A percentile compares a stretch with the other conserved stretches of the same genome.
phyloP scores from a whole-genome alignment of 331 rosid species.

The Rhamnella rubrinervis region DNA sequence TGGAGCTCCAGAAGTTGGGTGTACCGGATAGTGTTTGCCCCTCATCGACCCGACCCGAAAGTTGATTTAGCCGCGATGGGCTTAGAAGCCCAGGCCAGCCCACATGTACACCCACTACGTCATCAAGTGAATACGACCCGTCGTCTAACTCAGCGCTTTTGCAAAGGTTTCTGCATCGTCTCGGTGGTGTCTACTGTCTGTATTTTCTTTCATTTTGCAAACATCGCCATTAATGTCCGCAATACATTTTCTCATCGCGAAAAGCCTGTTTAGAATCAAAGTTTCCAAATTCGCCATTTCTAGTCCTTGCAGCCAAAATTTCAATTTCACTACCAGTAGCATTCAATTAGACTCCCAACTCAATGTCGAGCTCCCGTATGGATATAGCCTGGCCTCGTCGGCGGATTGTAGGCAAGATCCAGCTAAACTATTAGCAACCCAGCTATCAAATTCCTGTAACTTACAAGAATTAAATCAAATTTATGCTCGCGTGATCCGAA shows the following conservation, averaged over 20 bases:
- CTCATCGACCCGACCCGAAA: too few species aligned
- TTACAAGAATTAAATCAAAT: constrained; percentile 37
- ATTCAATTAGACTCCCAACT: too few species aligned
- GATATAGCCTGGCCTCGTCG: too few species aligned
- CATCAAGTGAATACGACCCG: too few species aligned
- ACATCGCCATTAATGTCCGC: neutral
- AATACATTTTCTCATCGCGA: constrained; percentile 9
- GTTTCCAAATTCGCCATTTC: constrained; percentile 6
- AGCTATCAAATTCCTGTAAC: constrained; percentile 30
- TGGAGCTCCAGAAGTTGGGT: neutral
- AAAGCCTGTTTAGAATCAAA: constrained; percentile 22
- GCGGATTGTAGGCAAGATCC: constrained; percentile 10
- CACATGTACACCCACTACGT: too few species aligned
- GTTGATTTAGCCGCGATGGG: neutral
- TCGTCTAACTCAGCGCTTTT: too few species aligned
- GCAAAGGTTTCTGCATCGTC: too few species aligned
- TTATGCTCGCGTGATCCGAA: constrained; percentile 42
- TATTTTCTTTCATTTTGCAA: too few species aligned
- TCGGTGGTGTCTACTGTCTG: too few species aligned
- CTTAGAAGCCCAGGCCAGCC: neutral
- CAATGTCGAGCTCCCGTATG: neutral
- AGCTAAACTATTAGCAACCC: constrained; percentile 26
- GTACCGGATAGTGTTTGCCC: too few species aligned
- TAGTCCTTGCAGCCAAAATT: constrained; percentile 13
- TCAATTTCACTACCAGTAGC: constrained; percentile 5